Conservation (phyloP, 306 rosid genomes). For the Sicyos edulis region DNA sequence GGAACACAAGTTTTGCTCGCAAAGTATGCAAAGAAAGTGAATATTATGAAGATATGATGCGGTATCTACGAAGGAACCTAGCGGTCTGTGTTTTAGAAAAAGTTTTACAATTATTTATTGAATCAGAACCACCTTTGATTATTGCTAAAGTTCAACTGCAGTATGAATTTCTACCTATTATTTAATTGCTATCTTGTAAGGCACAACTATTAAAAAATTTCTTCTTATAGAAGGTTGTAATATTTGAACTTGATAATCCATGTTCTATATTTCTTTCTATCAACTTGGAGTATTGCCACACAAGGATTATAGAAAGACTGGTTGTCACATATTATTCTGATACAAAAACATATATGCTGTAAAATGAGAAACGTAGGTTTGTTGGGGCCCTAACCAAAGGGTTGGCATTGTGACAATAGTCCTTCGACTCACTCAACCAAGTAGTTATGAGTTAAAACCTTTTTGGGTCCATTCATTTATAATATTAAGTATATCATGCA, state of each 20-base stretch:
- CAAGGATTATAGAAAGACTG: neutral
- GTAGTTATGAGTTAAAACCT: conserved; percentile 6
- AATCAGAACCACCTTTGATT: conserved; percentile 11
- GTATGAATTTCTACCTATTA: neutral
- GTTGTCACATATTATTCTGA: neutral
- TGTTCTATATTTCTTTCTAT: neutral
- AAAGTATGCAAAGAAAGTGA: conserved; percentile 77
- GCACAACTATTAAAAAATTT: neutral
- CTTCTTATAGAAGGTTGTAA: neutral
- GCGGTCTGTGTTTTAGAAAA: conserved; percentile 54
- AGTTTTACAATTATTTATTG: conserved; percentile 23
- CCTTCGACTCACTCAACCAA: neutral
- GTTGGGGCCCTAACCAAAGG: conserved; percentile 3
- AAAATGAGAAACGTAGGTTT: neutral
- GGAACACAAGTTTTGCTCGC: conserved; percentile 70
- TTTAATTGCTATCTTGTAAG: neutral
- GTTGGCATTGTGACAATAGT: neutral
- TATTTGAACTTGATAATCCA: neutral
- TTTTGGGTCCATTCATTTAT: neutral
- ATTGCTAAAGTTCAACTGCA: conserved; percentile 15
- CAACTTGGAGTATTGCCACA: neutral
- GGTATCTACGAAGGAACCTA: conserved; percentile 70
- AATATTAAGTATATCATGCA: neutral
- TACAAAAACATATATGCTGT: neutral
- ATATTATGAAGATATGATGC: conserved; percentile 85